Evolutionary conservation across 371 early-diverging fungal species (phyloP).

Genomic region (Nematocida sp.): DNA sequence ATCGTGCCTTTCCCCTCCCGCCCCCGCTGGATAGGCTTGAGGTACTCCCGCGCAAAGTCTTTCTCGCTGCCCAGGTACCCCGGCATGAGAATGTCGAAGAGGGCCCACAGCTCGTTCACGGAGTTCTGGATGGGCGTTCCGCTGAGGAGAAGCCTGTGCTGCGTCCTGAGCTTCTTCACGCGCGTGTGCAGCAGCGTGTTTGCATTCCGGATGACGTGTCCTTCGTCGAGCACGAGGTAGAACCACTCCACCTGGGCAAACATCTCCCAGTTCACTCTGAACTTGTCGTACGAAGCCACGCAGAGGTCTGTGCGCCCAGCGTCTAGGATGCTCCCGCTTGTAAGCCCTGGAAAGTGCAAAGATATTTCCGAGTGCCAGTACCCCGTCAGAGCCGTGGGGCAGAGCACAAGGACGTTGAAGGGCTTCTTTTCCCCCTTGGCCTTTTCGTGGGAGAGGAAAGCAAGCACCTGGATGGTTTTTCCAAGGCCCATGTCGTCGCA

Average conservation of each 20-base stretch:
- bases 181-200: conserved; percentile 80
- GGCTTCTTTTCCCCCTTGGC: not conserved
- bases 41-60: conserved; percentile 51
- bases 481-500: conserved; percentile 79
- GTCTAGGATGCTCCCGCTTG: conserved; percentile 7
- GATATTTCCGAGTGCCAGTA: conserved; percentile 92
- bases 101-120: conserved; percentile 66
- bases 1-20: conserved; percentile 44
- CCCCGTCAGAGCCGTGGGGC: conserved; percentile 85
- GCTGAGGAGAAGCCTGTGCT: conserved; percentile 76
- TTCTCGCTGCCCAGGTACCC: conserved; percentile 68
- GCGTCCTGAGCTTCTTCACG: conserved; percentile 74
- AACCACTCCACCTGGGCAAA: conserved; percentile 73
- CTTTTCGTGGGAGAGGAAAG: conserved; percentile 43
- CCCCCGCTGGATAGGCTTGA: conserved; percentile 68
- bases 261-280: conserved; percentile 82
- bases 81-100: conserved; percentile 84
- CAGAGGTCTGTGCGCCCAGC: not conserved
- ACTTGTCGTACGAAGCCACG: conserved; percentile 72
- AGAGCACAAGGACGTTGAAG: conserved; percentile 79
- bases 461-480: conserved; percentile 78
- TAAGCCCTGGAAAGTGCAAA: conserved; percentile 30
- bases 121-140: conserved; percentile 98
- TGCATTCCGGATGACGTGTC: conserved; percentile 92
- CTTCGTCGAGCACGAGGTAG: conserved; percentile 95